These are phyloP conservation scores for Trichosanthes truncata DNA, from an alignment of 306 rosid genomes.

Conservation along the genomic window DNA sequence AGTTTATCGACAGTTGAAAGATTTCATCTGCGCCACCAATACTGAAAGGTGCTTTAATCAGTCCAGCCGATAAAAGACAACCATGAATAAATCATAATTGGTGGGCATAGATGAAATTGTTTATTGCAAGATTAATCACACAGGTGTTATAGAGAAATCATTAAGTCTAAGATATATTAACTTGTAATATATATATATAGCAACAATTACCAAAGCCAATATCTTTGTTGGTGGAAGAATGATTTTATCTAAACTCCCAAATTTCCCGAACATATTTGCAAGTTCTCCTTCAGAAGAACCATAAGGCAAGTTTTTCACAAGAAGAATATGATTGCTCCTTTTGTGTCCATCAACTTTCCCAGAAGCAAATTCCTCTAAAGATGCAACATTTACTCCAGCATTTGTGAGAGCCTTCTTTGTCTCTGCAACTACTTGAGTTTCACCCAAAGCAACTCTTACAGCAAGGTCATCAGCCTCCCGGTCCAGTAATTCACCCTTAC, in stretches of 20 bases:
- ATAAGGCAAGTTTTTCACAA: conserved; percentile 89
- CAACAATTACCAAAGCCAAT: conserved; percentile 68
- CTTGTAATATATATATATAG: not conserved
- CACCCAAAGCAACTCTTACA: conserved; percentile 75
- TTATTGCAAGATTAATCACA: not conserved
- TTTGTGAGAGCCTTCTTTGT: conserved; percentile 69
- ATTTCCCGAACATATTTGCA: conserved; percentile 65
- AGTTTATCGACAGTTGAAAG: not conserved
- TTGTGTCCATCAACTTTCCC: conserved; percentile 53
- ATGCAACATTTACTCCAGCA: conserved; percentile 76
- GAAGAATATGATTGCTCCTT: conserved; percentile 81
- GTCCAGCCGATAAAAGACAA: not conserved
- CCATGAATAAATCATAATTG: not conserved
- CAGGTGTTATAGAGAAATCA: not conserved
- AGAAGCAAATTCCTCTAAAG: conserved; percentile 57
- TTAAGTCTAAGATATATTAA: not conserved
- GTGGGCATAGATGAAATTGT: not conserved
- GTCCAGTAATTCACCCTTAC: conserved; percentile 73
- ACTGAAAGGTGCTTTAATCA: not conserved
- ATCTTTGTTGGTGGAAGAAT: conserved; percentile 81
- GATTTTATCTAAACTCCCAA: conserved; percentile 81
- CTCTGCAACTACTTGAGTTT: conserved; percentile 81
- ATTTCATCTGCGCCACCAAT: not conserved
- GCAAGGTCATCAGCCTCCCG: conserved; percentile 83
- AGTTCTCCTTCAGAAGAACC: conserved; percentile 81